A percentile compares a stretch with the other conserved stretches of the same genome.
Conservation (phyloP, 352 stramenopile genomes). For the Halophytophthora batemanensis region DNA sequence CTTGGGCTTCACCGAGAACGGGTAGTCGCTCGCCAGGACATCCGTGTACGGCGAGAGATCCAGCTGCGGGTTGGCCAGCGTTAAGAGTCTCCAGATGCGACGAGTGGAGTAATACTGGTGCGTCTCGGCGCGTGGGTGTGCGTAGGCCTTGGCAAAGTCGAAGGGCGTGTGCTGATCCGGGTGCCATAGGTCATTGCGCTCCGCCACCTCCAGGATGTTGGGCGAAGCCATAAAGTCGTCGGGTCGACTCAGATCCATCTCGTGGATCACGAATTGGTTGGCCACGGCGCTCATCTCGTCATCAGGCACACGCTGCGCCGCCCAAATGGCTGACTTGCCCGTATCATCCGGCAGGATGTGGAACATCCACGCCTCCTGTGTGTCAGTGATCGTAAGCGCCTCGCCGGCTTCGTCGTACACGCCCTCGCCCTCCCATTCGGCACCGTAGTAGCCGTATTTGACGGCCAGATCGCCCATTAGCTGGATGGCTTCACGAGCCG, state of each 20-base stretch:
- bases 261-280: conserved; percentile 94
- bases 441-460: conserved; percentile 93
- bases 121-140: conserved; percentile 50
- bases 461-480: conserved; percentile 93
- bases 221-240: conserved; percentile 87
- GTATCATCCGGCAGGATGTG: conserved; percentile 94
- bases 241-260: conserved; percentile 72
- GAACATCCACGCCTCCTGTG: conserved; percentile 93
- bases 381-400: conserved; percentile 89
- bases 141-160: conserved; percentile 89
- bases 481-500: conserved; percentile 76
- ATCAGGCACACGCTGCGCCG: conserved; percentile 88
- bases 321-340: conserved; percentile 91
- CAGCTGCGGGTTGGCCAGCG: conserved; percentile 68
- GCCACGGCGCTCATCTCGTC: conserved; percentile 84
- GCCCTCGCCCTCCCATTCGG: conserved; percentile 63
- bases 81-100: conserved; percentile 90
- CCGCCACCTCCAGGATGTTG: conserved; percentile 88
- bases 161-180: conserved; percentile 52
- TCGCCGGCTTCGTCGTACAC: conserved; percentile 82
- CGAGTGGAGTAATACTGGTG: conserved; percentile 85
- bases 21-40: conserved; percentile 76
- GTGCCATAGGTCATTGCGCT: conserved; percentile 78
- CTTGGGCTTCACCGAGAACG: conserved; percentile 76
- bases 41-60: conserved; percentile 74